These are phyloP conservation scores for Chondrus crispus DNA, from an alignment of 23 red algal genomes.

Conservation along the genomic window DNA sequence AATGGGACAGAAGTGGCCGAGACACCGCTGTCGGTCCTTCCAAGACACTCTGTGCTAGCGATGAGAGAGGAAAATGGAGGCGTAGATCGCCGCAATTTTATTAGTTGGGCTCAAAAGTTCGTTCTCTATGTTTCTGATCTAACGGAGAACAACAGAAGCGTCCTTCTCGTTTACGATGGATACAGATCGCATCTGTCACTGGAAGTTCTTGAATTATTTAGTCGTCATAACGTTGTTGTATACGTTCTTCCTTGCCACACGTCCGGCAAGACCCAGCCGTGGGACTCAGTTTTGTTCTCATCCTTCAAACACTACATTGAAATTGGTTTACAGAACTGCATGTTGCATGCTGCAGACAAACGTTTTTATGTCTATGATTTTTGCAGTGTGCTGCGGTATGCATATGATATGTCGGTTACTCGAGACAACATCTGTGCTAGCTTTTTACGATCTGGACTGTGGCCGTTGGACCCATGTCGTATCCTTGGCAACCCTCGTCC, in stretches of 20 bases:
- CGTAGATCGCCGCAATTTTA: neutral
- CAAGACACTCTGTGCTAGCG: neutral
- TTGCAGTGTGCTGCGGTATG: neutral
- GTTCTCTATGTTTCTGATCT: neutral
- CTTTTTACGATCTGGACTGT: neutral
- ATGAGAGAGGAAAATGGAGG: neutral
- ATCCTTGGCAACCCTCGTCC: neutral
- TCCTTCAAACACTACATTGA: neutral
- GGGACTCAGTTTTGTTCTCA: neutral
- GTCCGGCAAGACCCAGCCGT: neutral
- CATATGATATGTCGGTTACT: neutral
- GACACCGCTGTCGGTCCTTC: neutral
- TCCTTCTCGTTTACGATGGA: neutral
- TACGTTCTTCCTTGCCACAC: neutral
- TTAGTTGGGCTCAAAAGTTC: neutral
- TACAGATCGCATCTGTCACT: neutral
- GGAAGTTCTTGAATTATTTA: neutral
- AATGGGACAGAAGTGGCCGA: neutral
- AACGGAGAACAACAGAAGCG: neutral
- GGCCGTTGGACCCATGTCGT: neutral
- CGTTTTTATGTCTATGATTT: neutral
- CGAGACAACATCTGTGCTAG: constrained; percentile 3
- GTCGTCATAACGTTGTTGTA: neutral
- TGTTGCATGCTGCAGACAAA: neutral
- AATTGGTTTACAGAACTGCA: neutral